Conservation (phyloP, 2,329 filamentous ascomycete species). For the Claviceps capensis region DNA sequence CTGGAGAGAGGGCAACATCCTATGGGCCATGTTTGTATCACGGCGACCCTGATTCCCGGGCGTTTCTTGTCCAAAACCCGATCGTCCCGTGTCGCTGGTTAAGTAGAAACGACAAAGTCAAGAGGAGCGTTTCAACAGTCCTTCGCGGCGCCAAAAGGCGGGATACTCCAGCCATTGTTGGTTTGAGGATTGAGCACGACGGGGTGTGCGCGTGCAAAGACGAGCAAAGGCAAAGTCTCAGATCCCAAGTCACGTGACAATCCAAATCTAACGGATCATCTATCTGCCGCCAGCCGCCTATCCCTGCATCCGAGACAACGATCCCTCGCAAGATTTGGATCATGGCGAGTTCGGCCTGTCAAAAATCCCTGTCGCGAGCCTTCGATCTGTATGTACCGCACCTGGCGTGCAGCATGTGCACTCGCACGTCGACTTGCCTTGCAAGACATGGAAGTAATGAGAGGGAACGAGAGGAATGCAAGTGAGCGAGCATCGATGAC, state of each 20-base stretch:
- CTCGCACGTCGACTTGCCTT: too few species aligned
- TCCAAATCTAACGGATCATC: neutral
- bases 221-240: neutral
- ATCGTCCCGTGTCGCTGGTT: neutral
- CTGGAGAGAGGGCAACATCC: neutral
- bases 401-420: too few species aligned
- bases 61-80: neutral
- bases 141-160: neutral
- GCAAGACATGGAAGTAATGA: too few species aligned
- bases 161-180: neutral
- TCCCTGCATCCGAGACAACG: too few species aligned
- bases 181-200: neutral
- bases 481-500: too few species aligned
- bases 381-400: too few species aligned
- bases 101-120: neutral
- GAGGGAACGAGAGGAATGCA: too few species aligned
- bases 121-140: neutral
- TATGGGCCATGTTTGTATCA: neutral
- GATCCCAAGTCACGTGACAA: neutral
- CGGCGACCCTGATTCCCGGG: neutral
- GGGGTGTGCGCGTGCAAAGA: neutral
- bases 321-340: neutral
- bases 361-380: neutral
- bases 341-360: neutral
- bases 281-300: neutral